Evolutionary conservation across 2,329 filamentous ascomycete genomes (phyloP), one percentile per base, ranked within the genome.

Genomic region (Ophidiomyces ophidiicola): DNA sequence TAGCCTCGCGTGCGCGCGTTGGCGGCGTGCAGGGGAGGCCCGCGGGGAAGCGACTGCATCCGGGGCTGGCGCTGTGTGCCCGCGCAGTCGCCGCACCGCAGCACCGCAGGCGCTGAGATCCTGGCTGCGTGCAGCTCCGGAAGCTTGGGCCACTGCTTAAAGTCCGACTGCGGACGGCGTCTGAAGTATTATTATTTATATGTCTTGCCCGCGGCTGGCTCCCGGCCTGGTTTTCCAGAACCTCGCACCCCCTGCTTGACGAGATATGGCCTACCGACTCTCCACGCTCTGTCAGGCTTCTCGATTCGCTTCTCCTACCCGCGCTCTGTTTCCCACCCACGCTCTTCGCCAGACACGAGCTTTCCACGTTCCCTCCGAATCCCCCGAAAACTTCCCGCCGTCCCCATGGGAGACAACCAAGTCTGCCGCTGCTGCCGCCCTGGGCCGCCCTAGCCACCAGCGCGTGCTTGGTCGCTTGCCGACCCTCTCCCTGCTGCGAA

Each of bases 391-490:
- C 32, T 36, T 41, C 32, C 24, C 38, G 11, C 38, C 31, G 23
- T 23, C 38, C 14, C 32, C 38, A 41, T 41, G 38, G 38, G 38
- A 41, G 12, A 24, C 17, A 23, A 30, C 32, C 38, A 40, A 34
- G 14, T 6, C 31, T 24, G 32, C 21, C 2, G 23, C 32, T 6
- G 31, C 32, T 14, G 24, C 24, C n/a, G 31, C 38, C 8, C 23
- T 39, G 15, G 23, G 21, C 15, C 17, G 31, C 19, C 32, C 25
- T 6, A 18, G 28, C 20, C 36, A 24, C 8, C 39, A 35, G 21
- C 43, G 44, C 17, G 40, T 34, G 4, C 26, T 48, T 7, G 43
- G 26, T 21, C 45, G 36, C 17, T 26, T 48, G 41, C 45, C 46
- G 29, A 39, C 32, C 24, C 8, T 30, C 11, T 31, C 38, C n/a